Evolutionary conservation across 2,329 filamentous ascomycete genomes (phyloP).

Genomic region (Colletotrichum destructivum): DNA sequence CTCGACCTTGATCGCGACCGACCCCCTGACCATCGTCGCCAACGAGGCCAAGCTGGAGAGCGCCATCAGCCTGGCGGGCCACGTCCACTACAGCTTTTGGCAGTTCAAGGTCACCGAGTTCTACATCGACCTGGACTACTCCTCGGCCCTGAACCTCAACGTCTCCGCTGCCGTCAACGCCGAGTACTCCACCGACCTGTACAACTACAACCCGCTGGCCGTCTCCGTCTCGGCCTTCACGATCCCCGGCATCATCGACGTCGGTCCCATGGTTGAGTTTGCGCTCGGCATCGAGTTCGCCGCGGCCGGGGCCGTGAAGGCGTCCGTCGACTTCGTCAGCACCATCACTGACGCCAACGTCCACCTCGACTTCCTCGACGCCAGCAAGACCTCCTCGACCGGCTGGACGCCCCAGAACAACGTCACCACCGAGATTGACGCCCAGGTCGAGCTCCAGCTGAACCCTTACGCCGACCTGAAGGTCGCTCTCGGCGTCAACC

Average conservation of each 20-base stretch:
- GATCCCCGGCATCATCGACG: slow-evolving; percentile 57
- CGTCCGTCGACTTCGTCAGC: slow-evolving; percentile 51
- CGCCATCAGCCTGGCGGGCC: slow-evolving; percentile 57
- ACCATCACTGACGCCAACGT: slow-evolving; percentile 53
- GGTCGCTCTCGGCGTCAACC: slow-evolving; percentile 55
- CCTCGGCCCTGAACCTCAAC: slow-evolving; percentile 50
- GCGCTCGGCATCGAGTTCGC: slow-evolving; percentile 55
- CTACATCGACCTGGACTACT: slow-evolving; percentile 58
- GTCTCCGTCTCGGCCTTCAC: slow-evolving; percentile 55
- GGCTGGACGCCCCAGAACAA: slow-evolving; percentile 56
- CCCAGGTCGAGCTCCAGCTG: slow-evolving; percentile 50
- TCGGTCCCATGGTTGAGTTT: slow-evolving; percentile 56
- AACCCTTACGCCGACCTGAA: slow-evolving; percentile 54
- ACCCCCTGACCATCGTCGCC: slow-evolving; percentile 53
- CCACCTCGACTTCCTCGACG: slow-evolving; percentile 56
- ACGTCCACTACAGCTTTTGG: slow-evolving; percentile 57
- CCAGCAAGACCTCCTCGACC: slow-evolving; percentile 47
- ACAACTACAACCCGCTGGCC: slow-evolving; percentile 53
- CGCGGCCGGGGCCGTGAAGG: slow-evolving; percentile 51
- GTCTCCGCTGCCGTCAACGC: slow-evolving; percentile 54
- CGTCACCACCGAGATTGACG: slow-evolving; percentile 51
- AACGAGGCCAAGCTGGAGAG: slow-evolving; percentile 53
- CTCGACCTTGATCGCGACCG: slow-evolving; percentile 32
- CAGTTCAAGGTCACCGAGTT: slow-evolving; percentile 52
- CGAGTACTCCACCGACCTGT: slow-evolving; percentile 51